A percentile compares a stretch with the other conserved stretches of the same genome.
These are phyloP conservation scores for Trifolium fragiferum DNA, from an alignment of 306 rosid species.

Conservation along the genomic window DNA sequence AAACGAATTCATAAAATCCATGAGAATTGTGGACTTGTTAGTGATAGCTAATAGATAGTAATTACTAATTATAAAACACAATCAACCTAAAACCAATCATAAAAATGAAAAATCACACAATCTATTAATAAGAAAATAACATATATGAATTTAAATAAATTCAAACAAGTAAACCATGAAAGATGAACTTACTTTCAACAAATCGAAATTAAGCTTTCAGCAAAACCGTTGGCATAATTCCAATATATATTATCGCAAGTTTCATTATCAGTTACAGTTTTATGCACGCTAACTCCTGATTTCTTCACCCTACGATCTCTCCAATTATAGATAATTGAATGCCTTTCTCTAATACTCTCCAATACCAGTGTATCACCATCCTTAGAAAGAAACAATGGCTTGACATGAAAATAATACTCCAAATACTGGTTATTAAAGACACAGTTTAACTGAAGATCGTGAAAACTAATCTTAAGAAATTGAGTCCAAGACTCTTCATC, in stretches of 20 bases:
- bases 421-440: not conserved
- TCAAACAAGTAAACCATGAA: not conserved
- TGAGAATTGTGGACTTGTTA: too few species aligned
- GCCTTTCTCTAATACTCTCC: rapidly evolving
- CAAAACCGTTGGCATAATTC: not conserved
- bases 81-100: too few species aligned
- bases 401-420: not conserved
- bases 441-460: not conserved
- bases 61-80: too few species aligned
- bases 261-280: not conserved
- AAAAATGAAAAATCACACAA: not conserved
- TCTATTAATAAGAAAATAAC: not conserved
- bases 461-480: not conserved
- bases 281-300: not conserved
- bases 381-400: not conserved
- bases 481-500: conserved; percentile 1
- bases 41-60: too few species aligned
- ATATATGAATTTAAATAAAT: not conserved
- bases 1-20: too few species aligned
- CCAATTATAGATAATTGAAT: not conserved
- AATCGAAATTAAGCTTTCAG: not conserved
- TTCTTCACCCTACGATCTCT: not conserved
- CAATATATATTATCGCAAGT: rapidly evolving
- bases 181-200: conserved; percentile 1
- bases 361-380: not conserved